A percentile compares a stretch with the other conserved stretches of the same genome.
These are phyloP conservation scores for Strobilomyces dryophilus DNA, from an alignment of 768 basidiomycete species.

Conservation along the genomic window DNA sequence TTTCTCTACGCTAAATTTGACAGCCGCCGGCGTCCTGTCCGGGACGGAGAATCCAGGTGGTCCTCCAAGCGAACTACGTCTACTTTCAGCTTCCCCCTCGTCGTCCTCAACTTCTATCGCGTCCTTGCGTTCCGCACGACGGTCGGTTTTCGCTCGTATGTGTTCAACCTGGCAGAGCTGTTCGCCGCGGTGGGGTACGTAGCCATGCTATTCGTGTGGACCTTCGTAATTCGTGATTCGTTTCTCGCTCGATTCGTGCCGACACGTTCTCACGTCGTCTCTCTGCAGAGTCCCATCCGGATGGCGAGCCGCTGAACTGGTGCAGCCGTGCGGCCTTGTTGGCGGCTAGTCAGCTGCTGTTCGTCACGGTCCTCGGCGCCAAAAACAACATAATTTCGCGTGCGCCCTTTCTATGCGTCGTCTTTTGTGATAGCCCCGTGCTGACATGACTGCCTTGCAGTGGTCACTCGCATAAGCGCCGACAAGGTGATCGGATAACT, in stretches of 20 bases:
- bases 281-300: conserved; percentile 16
- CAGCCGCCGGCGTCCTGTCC: conserved; percentile 2
- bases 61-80: conserved; percentile 8
- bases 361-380: conserved; percentile 40
- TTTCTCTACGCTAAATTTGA: conserved; percentile 12
- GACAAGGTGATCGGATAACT: conserved; percentile 13
- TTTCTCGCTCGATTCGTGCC: background rate
- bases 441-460: conserved; percentile 1
- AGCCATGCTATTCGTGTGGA: conserved; percentile 33
- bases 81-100: conserved; percentile 25
- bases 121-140: conserved; percentile 35
- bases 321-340: conserved; percentile 30
- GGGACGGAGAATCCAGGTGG: conserved; percentile 3
- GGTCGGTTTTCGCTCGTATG: conserved; percentile 33
- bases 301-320: conserved; percentile 28
- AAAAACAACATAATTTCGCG: conserved; percentile 35
- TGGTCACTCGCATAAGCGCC: conserved; percentile 20
- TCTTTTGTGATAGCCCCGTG: background rate
- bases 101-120: conserved; percentile 33
- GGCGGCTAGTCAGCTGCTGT: conserved; percentile 34
- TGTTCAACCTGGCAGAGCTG: conserved; percentile 40
- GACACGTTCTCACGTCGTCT: background rate
- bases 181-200: conserved; percentile 36
- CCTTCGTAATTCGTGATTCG: conserved; percentile 34
- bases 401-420: conserved; percentile 1